Conservation (phyloP, 2,329 filamentous ascomycete species). For the Microdochium nivale region DNA sequence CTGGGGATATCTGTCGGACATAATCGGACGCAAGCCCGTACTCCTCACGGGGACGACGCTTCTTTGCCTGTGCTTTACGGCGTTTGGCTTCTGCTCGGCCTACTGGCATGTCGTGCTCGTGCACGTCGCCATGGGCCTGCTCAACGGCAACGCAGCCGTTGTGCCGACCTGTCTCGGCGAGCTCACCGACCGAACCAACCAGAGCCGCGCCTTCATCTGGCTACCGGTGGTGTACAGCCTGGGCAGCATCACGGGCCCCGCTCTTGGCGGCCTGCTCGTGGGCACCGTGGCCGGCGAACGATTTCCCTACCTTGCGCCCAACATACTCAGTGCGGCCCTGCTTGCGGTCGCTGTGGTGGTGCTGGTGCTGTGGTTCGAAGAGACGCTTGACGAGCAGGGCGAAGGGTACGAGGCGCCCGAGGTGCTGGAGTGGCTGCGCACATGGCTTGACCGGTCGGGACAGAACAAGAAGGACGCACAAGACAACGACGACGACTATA, state of each 20-base stretch:
- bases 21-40: slow-evolving; percentile 72
- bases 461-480: slow-evolving; percentile 11
- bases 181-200: slow-evolving; percentile 90
- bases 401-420: slow-evolving; percentile 20
- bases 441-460: slow-evolving; percentile 8
- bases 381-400: slow-evolving; percentile 58
- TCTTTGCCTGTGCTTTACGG: slow-evolving; percentile 71
- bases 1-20: slow-evolving; percentile 79
- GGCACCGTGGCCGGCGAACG: slow-evolving; percentile 47
- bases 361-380: slow-evolving; percentile 74
- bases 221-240: slow-evolving; percentile 93
- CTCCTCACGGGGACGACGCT: slow-evolving; percentile 76
- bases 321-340: slow-evolving; percentile 66
- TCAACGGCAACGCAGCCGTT: slow-evolving; percentile 92
- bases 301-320: slow-evolving; percentile 81
- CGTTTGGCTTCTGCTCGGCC: slow-evolving; percentile 77
- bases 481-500: slow-evolving; percentile 7
- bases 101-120: slow-evolving; percentile 81
- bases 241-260: slow-evolving; percentile 85
- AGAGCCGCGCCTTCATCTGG: slow-evolving; percentile 89
- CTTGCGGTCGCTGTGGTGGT: slow-evolving; percentile 65
- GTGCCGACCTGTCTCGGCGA: slow-evolving; percentile 92
- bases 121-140: slow-evolving; percentile 81
- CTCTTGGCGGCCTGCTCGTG: slow-evolving; percentile 80
- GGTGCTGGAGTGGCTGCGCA: slow-evolving; percentile 21